Evolutionary conservation across 106 monocot species (phyloP).

Genomic region (Dendrobium chrysotoxum): DNA sequence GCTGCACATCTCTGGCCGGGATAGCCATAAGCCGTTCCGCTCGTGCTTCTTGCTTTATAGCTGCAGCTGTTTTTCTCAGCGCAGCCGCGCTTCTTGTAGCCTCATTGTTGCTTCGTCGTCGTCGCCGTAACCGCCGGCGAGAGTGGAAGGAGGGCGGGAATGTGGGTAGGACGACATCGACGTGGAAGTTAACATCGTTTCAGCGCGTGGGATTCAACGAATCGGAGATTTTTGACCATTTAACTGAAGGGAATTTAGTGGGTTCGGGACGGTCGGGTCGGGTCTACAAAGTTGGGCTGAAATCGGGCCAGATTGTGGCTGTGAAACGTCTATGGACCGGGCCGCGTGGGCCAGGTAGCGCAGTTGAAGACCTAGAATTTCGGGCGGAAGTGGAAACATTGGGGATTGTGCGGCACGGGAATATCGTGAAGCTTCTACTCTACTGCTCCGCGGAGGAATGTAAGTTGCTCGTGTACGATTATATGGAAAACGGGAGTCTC

Average conservation of each 20-base stretch:
- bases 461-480: neutral
- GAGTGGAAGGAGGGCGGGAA: slow-evolving; percentile 1
- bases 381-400: slow-evolving; percentile 21
- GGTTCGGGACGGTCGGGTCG: slow-evolving; percentile 37
- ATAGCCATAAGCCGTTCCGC: neutral
- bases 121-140: slow-evolving; percentile 3
- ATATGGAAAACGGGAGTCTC: too few relatives aligned
- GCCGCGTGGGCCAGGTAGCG: neutral
- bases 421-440: slow-evolving; percentile 63
- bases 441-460: slow-evolving; percentile 48
- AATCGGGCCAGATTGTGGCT: slow-evolving; percentile 43
- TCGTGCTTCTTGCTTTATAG: slow-evolving; percentile 17
- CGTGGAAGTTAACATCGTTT: slow-evolving; percentile 50
- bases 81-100: slow-evolving; percentile 13
- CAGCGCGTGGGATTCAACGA: slow-evolving; percentile 31
- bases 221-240: slow-evolving; percentile 18
- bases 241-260: slow-evolving; percentile 27
- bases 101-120: slow-evolving; percentile 12
- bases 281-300: neutral
- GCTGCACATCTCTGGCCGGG: neutral
- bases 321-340: slow-evolving; percentile 34
- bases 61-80: slow-evolving; percentile 14
- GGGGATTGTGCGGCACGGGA: slow-evolving; percentile 45
- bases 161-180: neutral
- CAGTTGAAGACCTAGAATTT: slow-evolving; percentile 26